phyloP scores from a whole-genome alignment of 2,329 filamentous ascomycete species.

The Cercospora beticola region DNA sequence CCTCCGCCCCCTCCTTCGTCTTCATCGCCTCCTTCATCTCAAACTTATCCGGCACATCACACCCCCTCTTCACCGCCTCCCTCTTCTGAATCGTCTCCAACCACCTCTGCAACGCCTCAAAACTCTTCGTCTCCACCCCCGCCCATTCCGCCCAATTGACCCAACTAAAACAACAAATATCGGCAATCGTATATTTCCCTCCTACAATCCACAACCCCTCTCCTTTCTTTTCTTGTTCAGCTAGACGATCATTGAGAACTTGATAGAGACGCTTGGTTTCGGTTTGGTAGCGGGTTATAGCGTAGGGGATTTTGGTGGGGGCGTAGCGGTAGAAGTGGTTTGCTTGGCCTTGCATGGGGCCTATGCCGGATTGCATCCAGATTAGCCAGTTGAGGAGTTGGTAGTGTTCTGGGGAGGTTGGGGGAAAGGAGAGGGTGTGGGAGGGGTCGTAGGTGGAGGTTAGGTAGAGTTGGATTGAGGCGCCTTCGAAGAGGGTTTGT shows the following conservation, averaged over 20 bases:
- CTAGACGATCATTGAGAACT: slow-evolving; percentile 47
- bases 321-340: slow-evolving; percentile 51
- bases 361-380: slow-evolving; percentile 43
- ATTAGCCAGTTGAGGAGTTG: slow-evolving; percentile 49
- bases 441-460: slow-evolving; percentile 45
- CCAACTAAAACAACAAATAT: slow-evolving; percentile 50
- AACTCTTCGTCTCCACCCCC: slow-evolving; percentile 23
- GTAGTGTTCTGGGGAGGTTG: slow-evolving; percentile 43
- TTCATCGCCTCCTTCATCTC: slow-evolving; percentile 42
- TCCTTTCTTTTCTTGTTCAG: slow-evolving; percentile 22
- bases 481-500: slow-evolving; percentile 46
- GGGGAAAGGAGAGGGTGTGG: slow-evolving; percentile 35
- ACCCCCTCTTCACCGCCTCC: slow-evolving; percentile 36
- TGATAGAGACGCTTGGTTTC: slow-evolving; percentile 51
- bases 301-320: slow-evolving; percentile 45
- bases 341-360: slow-evolving; percentile 42
- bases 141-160: slow-evolving; percentile 45
- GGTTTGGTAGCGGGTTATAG: slow-evolving; percentile 49
- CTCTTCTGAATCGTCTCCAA: slow-evolving; percentile 37
- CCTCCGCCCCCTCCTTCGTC: slow-evolving; percentile 40
- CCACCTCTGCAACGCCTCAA: slow-evolving; percentile 37
- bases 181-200: slow-evolving; percentile 49
- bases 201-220: slow-evolving; percentile 47
- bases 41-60: slow-evolving; percentile 41
- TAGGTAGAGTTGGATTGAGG: slow-evolving; percentile 49